A percentile compares a stretch with the other conserved stretches of the same genome.
Conservation (phyloP, 2,329 filamentous ascomycete genomes). For the Trichoderma sp. region DNA sequence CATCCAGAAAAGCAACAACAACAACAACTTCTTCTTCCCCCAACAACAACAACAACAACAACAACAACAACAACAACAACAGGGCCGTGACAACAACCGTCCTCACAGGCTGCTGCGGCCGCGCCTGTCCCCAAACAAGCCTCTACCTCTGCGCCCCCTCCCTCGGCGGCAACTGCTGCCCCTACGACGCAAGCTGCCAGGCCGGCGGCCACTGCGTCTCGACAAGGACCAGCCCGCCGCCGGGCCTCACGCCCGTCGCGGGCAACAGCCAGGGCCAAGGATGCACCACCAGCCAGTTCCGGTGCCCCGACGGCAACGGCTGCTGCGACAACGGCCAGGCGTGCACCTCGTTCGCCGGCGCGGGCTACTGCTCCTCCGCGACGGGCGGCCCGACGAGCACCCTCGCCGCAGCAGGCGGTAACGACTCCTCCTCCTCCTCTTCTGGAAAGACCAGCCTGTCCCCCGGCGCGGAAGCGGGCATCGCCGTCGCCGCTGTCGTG, state of each 20-base stretch:
- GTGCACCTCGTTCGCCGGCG: slow-evolving; percentile 46
- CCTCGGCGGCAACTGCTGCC: slow-evolving; percentile 55
- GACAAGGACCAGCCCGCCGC: slow-evolving; percentile 34
- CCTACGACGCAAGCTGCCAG: slow-evolving; percentile 49
- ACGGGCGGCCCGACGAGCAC: slow-evolving; percentile 36
- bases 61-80: no score
- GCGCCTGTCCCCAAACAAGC: slow-evolving; percentile 46
- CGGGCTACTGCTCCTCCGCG: slow-evolving; percentile 45
- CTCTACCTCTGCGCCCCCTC: slow-evolving; percentile 49
- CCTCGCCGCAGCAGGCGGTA: slow-evolving; percentile 30
- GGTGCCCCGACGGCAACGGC: slow-evolving; percentile 50
- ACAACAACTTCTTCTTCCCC: not conserved
- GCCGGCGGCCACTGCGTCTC: slow-evolving; percentile 42
- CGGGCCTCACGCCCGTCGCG: slow-evolving; percentile 42
- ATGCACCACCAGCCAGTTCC: slow-evolving; percentile 50
- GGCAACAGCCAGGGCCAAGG: not conserved
- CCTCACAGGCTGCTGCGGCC: slow-evolving; percentile 44
- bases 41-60: no score
- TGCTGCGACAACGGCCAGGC: slow-evolving; percentile 52
- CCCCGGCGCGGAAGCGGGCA: slow-evolving; percentile 57
- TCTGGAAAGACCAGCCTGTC: slow-evolving; percentile 30
- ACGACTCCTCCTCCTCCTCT: not conserved
- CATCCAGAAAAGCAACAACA: not conserved
- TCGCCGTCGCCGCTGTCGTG: slow-evolving; percentile 56
- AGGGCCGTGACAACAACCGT: slow-evolving; percentile 34